Conservation (phyloP, 2,329 filamentous ascomycete genomes). For the Coleophoma crateriformis region DNA sequence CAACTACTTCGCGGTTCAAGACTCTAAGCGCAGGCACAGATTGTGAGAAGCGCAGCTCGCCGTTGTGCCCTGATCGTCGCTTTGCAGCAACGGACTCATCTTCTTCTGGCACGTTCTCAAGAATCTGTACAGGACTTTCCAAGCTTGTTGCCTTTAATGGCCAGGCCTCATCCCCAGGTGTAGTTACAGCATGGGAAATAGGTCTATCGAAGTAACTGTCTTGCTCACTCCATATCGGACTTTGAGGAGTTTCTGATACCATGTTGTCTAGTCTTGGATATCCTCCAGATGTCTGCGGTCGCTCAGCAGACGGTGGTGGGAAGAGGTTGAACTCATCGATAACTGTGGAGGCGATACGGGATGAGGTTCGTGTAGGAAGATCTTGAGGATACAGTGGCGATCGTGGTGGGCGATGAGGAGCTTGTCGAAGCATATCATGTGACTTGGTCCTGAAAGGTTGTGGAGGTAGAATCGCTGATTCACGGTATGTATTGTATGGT, state of each 20-base stretch:
- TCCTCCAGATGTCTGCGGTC: constrained; percentile 38
- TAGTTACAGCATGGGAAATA: constrained; percentile 35
- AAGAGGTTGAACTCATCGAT: constrained; percentile 37
- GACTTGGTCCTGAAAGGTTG: constrained; percentile 33
- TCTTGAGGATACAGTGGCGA: constrained; percentile 38
- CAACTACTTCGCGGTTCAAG: constrained; percentile 34
- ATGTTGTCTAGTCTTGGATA: constrained; percentile 42
- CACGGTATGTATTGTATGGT: constrained; percentile 10
- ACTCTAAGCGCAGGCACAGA: constrained; percentile 26
- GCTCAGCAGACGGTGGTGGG: constrained; percentile 30
- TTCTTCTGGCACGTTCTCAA: constrained; percentile 59
- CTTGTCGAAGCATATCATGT: constrained; percentile 27
- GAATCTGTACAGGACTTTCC: constrained; percentile 24
- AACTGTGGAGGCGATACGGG: constrained; percentile 40
- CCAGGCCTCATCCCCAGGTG: constrained; percentile 37
- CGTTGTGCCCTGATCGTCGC: constrained; percentile 16
- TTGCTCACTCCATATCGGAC: constrained; percentile 21
- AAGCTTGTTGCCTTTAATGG: constrained; percentile 28
- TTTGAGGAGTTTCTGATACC: constrained; percentile 10
- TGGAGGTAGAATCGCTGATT: constrained; percentile 10
- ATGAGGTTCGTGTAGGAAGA: constrained; percentile 49
- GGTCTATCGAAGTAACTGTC: constrained; percentile 14
- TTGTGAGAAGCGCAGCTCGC: constrained; percentile 21
- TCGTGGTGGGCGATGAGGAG: constrained; percentile 45
- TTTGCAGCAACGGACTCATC: constrained; percentile 40